Conservation (phyloP, 345 rosid species). For the Raphanus raphanistrum region DNA sequence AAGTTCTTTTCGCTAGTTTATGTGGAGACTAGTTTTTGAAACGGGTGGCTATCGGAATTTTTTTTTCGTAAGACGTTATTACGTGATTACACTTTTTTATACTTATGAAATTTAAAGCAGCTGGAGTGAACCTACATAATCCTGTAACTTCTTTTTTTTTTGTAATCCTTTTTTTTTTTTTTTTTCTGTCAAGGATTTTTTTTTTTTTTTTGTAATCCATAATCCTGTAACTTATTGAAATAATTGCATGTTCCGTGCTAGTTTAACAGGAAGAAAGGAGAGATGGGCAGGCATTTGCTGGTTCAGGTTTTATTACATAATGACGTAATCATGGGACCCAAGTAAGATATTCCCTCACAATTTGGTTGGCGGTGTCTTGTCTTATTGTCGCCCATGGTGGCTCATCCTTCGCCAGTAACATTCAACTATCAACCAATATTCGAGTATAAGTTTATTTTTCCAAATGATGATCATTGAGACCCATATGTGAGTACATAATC, state of each 20-base stretch:
- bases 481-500: not conserved
- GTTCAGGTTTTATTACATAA: conserved; percentile 36
- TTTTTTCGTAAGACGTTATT: too few species aligned
- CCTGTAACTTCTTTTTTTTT: not conserved
- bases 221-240: not conserved
- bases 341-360: conserved; percentile 9
- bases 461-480: not conserved
- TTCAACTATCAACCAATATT: not conserved
- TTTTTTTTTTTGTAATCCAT: too few species aligned
- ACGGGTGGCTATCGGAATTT: not conserved
- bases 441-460: not conserved
- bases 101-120: not conserved
- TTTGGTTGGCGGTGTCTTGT: conserved; percentile 37
- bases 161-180: too few species aligned
- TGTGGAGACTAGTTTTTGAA: not conserved
- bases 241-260: conserved; percentile 24
- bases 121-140: not conserved
- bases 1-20: not conserved
- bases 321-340: conserved; percentile 18
- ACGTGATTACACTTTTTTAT: too few species aligned
- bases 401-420: not conserved
- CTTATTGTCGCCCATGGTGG: conserved; percentile 15
- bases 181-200: too few species aligned
- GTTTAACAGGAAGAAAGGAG: not conserved
- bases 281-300: conserved; percentile 31